Conservation (phyloP, 805 yeast species). For the Lipomyces oligophaga region DNA sequence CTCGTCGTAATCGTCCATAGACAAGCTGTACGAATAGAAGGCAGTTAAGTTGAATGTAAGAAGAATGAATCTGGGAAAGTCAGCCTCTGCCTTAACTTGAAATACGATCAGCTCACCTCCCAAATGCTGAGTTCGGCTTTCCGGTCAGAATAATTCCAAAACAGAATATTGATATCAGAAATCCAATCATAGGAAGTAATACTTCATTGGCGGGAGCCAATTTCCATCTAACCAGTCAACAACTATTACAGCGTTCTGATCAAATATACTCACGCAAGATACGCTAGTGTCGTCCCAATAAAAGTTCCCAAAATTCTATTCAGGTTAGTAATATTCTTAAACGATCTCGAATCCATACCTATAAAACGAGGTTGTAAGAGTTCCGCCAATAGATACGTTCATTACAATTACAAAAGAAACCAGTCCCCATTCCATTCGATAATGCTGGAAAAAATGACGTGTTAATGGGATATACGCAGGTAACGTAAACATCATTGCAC, state of each 20-base stretch:
- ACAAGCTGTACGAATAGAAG: constrained; percentile 65
- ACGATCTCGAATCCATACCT: constrained; percentile 44
- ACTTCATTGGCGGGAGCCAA: constrained; percentile 53
- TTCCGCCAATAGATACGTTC: constrained; percentile 82
- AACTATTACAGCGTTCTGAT: not conserved
- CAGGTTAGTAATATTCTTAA: constrained; percentile 19
- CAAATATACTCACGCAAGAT: constrained; percentile 35
- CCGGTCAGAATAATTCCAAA: constrained; percentile 52
- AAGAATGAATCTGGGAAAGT: constrained; percentile 47
- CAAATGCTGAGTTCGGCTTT: constrained; percentile 51
- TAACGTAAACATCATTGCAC: constrained; percentile 60
- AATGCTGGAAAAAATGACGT: constrained; percentile 50
- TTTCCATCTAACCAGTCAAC: constrained; percentile 44
- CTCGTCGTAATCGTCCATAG: constrained; percentile 44
- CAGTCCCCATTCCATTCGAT: constrained; percentile 83
- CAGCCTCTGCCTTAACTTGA: constrained; percentile 48
- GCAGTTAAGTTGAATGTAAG: constrained; percentile 77
- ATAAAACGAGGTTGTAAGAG: constrained; percentile 63
- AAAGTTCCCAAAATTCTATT: constrained; percentile 61
- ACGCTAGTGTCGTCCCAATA: constrained; percentile 64
- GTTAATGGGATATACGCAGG: constrained; percentile 65
- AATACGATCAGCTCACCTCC: constrained; percentile 30
- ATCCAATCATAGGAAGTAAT: constrained; percentile 50
- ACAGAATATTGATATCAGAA: constrained; percentile 40
- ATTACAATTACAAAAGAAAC: constrained; percentile 79